These are phyloP conservation scores for Musa itinerans DNA, from an alignment of 176 grass and related monocot genomes.

Conservation along the genomic window DNA sequence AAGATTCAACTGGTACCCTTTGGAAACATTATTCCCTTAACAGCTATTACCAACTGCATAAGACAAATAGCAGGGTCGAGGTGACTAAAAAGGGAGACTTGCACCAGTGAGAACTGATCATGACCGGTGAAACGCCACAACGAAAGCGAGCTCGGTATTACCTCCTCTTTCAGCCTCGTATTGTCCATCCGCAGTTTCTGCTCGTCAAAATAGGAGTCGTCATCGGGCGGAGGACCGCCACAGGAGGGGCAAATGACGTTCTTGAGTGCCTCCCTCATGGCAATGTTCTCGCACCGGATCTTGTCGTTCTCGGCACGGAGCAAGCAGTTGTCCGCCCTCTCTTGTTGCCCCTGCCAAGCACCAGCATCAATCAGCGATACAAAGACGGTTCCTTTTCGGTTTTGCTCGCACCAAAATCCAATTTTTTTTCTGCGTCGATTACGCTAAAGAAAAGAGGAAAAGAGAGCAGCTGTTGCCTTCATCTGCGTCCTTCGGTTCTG, in stretches of 20 bases:
- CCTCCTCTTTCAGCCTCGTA: constrained; percentile 79
- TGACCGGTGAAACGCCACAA: no score
- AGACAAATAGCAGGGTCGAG: no score
- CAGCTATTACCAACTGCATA: no score
- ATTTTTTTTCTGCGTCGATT: constrained; percentile 7
- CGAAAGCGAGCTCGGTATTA: neutral
- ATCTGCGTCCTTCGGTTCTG: constrained; percentile 97
- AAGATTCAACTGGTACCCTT: no score
- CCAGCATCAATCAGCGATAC: neutral
- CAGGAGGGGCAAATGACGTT: constrained; percentile 86
- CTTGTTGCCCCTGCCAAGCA: constrained; percentile 61
- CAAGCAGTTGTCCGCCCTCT: constrained; percentile 78
- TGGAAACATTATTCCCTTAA: no score
- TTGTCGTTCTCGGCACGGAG: constrained; percentile 85
- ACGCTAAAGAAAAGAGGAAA: neutral
- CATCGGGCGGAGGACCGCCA: constrained; percentile 53
- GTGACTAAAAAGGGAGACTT: no score
- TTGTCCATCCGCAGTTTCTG: constrained; percentile 96
- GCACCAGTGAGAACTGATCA: no score
- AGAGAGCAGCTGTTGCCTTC: constrained; percentile 38
- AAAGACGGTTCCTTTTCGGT: constrained; percentile 7
- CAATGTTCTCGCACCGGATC: constrained; percentile 89
- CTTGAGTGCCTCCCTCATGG: constrained; percentile 73
- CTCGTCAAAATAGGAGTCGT: constrained; percentile 80
- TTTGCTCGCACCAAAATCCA: constrained; percentile 14